A percentile compares a stretch with the other conserved stretches of the same genome.
Conservation (phyloP, 2,329 filamentous ascomycete species). For the Claviceps arundinis region DNA sequence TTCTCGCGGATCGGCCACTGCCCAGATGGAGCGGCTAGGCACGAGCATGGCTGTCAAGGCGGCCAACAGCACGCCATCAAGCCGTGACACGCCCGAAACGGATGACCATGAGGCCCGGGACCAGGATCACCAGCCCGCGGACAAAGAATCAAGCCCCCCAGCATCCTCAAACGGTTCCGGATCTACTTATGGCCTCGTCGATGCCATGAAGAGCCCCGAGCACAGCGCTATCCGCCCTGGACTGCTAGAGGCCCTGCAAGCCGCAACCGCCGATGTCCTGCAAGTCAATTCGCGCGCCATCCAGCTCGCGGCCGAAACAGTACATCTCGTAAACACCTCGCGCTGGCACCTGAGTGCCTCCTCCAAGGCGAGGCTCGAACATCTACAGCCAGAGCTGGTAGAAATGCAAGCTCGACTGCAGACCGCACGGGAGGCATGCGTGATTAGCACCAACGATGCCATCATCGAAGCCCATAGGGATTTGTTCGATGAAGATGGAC, state of each 20-base stretch:
- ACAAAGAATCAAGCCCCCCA: constrained; percentile 8
- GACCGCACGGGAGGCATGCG: constrained; percentile 13
- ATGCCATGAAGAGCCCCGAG: constrained; percentile 25
- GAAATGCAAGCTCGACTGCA: constrained; percentile 16
- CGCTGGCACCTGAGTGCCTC: constrained; percentile 17
- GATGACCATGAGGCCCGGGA: background rate
- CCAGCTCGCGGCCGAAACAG: constrained; percentile 11
- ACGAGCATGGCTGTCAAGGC: background rate
- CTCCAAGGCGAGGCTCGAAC: constrained; percentile 10
- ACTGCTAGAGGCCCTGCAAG: constrained; percentile 19
- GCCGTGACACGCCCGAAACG: background rate
- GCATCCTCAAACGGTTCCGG: background rate
- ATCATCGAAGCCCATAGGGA: constrained; percentile 25
- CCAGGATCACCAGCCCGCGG: background rate
- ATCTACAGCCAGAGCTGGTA: constrained; percentile 9
- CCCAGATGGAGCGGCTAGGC: constrained; percentile 10
- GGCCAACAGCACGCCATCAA: background rate
- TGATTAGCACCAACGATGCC: constrained; percentile 23
- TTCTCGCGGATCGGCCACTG: constrained; percentile 12
- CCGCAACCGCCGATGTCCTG: constrained; percentile 16
- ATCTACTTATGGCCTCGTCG: constrained; percentile 17
- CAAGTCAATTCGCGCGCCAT: constrained; percentile 13
- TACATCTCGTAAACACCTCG: constrained; percentile 16
- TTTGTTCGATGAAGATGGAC: constrained; percentile 28
- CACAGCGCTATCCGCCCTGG: constrained; percentile 17